phyloP scores from a whole-genome alignment of 2,329 filamentous ascomycete genomes.

The Trichoderma harzianum region DNA sequence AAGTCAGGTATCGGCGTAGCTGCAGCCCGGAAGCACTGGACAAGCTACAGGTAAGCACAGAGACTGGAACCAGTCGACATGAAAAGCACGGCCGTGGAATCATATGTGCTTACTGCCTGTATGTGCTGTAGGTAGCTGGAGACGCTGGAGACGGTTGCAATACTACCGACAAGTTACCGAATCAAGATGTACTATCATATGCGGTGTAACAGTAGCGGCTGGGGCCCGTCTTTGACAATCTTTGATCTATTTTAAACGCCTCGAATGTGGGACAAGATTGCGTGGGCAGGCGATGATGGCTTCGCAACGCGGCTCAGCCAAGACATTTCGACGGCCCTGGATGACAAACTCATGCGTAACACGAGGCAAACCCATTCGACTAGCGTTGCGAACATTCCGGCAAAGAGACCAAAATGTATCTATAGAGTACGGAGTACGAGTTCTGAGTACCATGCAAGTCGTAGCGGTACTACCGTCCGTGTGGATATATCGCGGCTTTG shows the following conservation, averaged over 20 bases:
- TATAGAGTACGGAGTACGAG: not conserved
- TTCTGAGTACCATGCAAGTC: not conserved
- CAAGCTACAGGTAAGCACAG: not conserved
- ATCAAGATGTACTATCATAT: not conserved
- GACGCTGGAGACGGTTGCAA: not conserved
- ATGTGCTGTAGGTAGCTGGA: not conserved
- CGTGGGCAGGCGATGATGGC: not conserved
- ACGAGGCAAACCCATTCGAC: slow-evolving; percentile 11
- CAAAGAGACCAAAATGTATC: not conserved
- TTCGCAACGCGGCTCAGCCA: not conserved
- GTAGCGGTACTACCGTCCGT: not conserved
- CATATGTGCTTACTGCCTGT: not conserved
- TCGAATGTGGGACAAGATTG: slow-evolving; percentile 9
- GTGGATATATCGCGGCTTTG: not conserved
- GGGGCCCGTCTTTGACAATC: not conserved
- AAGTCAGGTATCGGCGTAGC: not conserved
- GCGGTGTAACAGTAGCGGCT: slow-evolving; percentile 2
- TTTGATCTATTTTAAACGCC: not conserved
- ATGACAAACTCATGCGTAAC: slow-evolving; percentile 8
- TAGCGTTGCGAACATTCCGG: slow-evolving; percentile 5
- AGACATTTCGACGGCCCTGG: slow-evolving; percentile 10
- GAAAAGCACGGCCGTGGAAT: not conserved
- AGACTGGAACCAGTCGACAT: not conserved
- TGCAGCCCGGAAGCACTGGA: not conserved
- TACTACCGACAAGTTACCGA: not conserved